Conservation (phyloP, 495 filamentous ascomycete species). For the Annulohypoxylon nitens region DNA sequence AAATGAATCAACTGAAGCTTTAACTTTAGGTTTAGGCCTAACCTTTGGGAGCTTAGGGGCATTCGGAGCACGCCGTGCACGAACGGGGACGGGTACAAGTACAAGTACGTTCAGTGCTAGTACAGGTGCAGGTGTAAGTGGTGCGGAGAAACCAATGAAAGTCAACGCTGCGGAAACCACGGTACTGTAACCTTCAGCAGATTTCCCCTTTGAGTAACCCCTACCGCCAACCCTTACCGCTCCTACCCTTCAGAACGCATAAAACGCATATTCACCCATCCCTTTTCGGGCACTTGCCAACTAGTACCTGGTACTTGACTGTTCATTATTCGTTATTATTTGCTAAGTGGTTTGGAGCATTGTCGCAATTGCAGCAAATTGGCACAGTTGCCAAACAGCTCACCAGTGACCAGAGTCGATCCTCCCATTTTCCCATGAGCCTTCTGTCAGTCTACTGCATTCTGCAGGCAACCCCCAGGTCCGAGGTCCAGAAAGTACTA, state of each 20-base stretch:
- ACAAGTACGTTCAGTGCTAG: slow-evolving; percentile 11
- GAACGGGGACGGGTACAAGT: slow-evolving; percentile 22
- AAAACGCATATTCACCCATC: slow-evolving; percentile 14
- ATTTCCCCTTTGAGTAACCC: slow-evolving; percentile 42
- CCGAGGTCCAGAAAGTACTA: slow-evolving; percentile 10
- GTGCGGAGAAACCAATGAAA: slow-evolving; percentile 37
- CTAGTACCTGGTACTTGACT: slow-evolving; percentile 18
- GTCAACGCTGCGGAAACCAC: slow-evolving; percentile 23
- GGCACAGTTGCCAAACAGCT: slow-evolving; percentile 25
- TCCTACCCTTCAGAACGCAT: slow-evolving; percentile 1
- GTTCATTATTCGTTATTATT: slow-evolving; percentile 6
- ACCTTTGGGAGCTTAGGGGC: slow-evolving; percentile 3
- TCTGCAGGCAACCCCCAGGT: slow-evolving; percentile 9
- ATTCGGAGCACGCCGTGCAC: slow-evolving; percentile 10
- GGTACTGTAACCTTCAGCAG: slow-evolving; percentile 38
- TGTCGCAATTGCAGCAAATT: slow-evolving; percentile 15
- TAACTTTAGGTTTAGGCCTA: slow-evolving; percentile 11
- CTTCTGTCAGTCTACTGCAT: neutral
- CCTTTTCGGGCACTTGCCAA: slow-evolving; percentile 22
- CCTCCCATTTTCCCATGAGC: neutral
- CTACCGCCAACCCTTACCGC: slow-evolving; percentile 39
- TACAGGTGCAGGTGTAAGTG: slow-evolving; percentile 13
- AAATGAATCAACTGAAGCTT: slow-evolving; percentile 13
- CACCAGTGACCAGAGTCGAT: slow-evolving; percentile 20
- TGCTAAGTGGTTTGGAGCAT: slow-evolving; percentile 15